Conservation (phyloP, 768 basidiomycete genomes). For the Amanita jacksonii region DNA sequence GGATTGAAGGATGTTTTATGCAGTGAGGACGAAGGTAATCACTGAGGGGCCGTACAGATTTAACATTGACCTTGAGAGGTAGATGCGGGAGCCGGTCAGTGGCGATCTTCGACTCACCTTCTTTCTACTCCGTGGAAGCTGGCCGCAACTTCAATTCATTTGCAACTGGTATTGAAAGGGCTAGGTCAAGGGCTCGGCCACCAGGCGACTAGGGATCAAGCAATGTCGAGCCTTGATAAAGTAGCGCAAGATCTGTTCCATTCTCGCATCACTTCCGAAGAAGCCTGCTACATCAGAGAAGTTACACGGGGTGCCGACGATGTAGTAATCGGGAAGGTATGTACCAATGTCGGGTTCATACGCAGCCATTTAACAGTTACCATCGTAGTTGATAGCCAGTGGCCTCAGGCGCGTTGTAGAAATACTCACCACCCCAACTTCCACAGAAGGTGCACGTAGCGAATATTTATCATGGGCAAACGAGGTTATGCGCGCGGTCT, state of each 20-base stretch:
- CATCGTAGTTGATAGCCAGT: conserved; percentile 61
- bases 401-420: conserved; percentile 59
- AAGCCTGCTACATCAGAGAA: conserved; percentile 78
- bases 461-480: conserved; percentile 46
- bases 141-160: conserved; percentile 69
- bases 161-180: conserved; percentile 68
- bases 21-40: conserved; percentile 49
- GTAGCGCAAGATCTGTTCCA: conserved; percentile 60
- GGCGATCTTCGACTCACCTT: conserved; percentile 52
- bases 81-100: conserved; percentile 28
- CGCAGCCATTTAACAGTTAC: not conserved
- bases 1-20: conserved; percentile 60
- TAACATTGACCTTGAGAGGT: conserved; percentile 1
- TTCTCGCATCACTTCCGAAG: conserved; percentile 66
- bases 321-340: conserved; percentile 59
- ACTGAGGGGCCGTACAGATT: not conserved
- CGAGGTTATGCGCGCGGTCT: conserved; percentile 60
- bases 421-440: conserved; percentile 31
- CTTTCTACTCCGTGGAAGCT: conserved; percentile 78
- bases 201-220: conserved; percentile 42
- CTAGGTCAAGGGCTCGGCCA: conserved; percentile 59
- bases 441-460: conserved; percentile 18
- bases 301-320: conserved; percentile 64
- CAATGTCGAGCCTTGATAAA: conserved; percentile 55
- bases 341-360: conserved; percentile 6